Conservation (phyloP, 140 eudicot genomes). For the Eryngium alpinum region DNA sequence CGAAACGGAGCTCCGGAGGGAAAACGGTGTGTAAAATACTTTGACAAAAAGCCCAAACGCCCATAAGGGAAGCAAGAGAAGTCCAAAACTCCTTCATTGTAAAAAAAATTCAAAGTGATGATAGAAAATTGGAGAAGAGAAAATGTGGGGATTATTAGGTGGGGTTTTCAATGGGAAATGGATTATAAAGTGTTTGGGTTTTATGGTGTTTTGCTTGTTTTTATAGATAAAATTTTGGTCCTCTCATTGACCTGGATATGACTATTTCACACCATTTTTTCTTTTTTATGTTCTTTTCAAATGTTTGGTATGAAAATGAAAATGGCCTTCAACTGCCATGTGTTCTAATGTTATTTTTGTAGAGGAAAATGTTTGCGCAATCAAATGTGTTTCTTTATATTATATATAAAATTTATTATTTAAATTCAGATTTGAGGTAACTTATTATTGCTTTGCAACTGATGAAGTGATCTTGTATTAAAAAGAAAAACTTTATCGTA, state of each 20-base stretch:
- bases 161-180: not conserved
- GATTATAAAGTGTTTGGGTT: not conserved
- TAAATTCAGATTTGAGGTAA: too few relatives aligned
- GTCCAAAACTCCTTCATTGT: slow-evolving; percentile 87
- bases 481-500: too few relatives aligned
- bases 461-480: too few relatives aligned
- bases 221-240: not conserved
- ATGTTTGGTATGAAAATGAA: not conserved
- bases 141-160: not conserved
- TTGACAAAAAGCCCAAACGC: slow-evolving; percentile 78
- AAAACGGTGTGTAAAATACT: slow-evolving; percentile 63
- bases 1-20: slow-evolving; percentile 84
- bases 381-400: too few relatives aligned
- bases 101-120: too few relatives aligned
- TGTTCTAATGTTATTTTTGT: too few relatives aligned
- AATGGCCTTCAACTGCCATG: not conserved
- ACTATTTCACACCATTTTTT: slow-evolving; percentile 2
- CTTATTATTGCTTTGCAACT: too few relatives aligned
- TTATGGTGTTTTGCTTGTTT: not conserved
- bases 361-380: too few relatives aligned
- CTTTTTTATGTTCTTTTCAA: not conserved
- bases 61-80: slow-evolving; percentile 83
- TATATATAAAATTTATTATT: too few relatives aligned
- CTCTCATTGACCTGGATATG: not conserved
- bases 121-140: not conserved